Evolutionary conservation across 805 yeast species (phyloP).

Genomic region (Cyberlindnera sargentensis): DNA sequence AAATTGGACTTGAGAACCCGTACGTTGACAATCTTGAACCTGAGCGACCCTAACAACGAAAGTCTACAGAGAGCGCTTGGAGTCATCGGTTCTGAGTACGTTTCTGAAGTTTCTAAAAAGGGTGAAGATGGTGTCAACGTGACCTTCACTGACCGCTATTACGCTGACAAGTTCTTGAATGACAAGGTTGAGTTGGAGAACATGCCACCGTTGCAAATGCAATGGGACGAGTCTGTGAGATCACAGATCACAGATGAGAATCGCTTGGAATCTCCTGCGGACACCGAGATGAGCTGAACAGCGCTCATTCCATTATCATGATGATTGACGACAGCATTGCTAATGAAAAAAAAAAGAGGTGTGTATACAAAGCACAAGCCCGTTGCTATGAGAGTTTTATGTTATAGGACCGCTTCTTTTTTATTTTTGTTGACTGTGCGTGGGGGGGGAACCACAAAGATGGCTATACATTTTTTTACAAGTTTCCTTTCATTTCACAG

Average conservation of each 20-base stretch:
- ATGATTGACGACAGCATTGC: too few relatives aligned
- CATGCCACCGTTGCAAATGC: slow-evolving; percentile 6
- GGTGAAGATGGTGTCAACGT: slow-evolving; percentile 8
- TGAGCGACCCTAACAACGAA: slow-evolving; percentile 11
- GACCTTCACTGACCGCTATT: slow-evolving; percentile 18
- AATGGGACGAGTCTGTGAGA: slow-evolving; percentile 19
- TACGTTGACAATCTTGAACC: slow-evolving; percentile 15
- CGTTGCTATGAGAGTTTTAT: too few relatives aligned
- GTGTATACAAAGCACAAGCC: too few relatives aligned
- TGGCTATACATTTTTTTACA: too few relatives aligned
- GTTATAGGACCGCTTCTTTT: too few relatives aligned
- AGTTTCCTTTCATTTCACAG: too few relatives aligned
- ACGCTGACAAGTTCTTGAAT: slow-evolving; percentile 19
- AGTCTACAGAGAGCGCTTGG: slow-evolving; percentile 10
- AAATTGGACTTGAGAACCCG: slow-evolving; percentile 20
- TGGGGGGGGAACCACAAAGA: too few relatives aligned
- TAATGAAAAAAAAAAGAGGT: too few relatives aligned
- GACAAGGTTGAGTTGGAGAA: slow-evolving; percentile 8
- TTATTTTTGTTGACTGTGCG: too few relatives aligned
- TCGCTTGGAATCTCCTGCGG: not conserved
- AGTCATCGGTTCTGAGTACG: slow-evolving; percentile 11
- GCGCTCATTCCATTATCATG: too few relatives aligned
- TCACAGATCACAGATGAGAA: not conserved
- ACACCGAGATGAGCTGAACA: not conserved
- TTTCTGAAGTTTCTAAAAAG: slow-evolving; percentile 3